A percentile compares a stretch with the other conserved stretches of the same genome.
phyloP scores from a whole-genome alignment of 352 stramenopile species.

The Globisporangium spinosum region DNA sequence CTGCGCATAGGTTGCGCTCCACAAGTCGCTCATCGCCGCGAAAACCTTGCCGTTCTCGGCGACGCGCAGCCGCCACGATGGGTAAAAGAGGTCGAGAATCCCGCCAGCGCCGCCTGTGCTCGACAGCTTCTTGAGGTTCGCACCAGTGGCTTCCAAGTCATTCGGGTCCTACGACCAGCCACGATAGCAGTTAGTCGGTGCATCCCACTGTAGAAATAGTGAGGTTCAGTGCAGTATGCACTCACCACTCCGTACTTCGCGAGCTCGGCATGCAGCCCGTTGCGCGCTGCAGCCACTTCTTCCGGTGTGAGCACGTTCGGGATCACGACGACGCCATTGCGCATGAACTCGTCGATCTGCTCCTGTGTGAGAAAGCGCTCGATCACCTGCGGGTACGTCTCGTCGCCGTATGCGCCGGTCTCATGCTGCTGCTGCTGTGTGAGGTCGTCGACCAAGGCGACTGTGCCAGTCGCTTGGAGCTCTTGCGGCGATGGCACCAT shows the following conservation, averaged over 20 bases:
- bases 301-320: constrained; percentile 58
- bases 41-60: constrained; percentile 71
- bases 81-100: constrained; percentile 89
- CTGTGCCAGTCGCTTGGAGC: background rate
- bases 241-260: constrained; percentile 68
- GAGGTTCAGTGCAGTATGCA: constrained; percentile 7
- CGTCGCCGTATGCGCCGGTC: constrained; percentile 19
- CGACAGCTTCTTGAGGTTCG: constrained; percentile 77
- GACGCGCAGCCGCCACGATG: constrained; percentile 80
- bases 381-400: constrained; percentile 21
- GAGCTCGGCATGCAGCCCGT: constrained; percentile 60
- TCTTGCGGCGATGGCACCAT: background rate
- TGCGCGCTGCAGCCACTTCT: constrained; percentile 51
- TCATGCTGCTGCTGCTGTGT: constrained; percentile 8
- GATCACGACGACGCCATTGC: constrained; percentile 70
- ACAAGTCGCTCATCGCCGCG: constrained; percentile 81
- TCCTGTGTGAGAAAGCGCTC: constrained; percentile 36
- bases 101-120: constrained; percentile 85
- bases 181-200: constrained; percentile 4
- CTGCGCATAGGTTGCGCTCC: constrained; percentile 66
- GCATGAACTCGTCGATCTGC: constrained; percentile 62
- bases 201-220: background rate
- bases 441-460: background rate
- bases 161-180: constrained; percentile 39
- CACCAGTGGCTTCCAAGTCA: constrained; percentile 56